These are phyloP conservation scores for Teratosphaeria destructans DNA, from an alignment of 2,329 filamentous ascomycete species.

Conservation along the genomic window DNA sequence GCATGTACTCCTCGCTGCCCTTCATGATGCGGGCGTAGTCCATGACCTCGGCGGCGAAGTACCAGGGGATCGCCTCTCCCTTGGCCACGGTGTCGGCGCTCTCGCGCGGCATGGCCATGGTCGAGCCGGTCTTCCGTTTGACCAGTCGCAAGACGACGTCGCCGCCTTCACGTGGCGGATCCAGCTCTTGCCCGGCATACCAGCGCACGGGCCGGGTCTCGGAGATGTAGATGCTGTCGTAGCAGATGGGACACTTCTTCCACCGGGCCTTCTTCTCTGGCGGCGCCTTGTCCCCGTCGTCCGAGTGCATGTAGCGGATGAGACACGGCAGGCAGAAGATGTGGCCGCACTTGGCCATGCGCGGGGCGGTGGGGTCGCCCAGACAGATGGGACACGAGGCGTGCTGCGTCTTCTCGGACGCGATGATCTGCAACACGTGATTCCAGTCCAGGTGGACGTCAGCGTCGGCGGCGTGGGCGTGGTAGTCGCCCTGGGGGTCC, in stretches of 20 bases:
- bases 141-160: constrained; percentile 86
- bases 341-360: constrained; percentile 95
- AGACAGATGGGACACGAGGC: constrained; percentile 91
- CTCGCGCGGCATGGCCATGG: constrained; percentile 77
- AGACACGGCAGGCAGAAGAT: constrained; percentile 93
- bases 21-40: constrained; percentile 96
- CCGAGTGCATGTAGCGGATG: constrained; percentile 89
- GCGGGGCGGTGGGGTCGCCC: constrained; percentile 80
- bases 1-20: constrained; percentile 81
- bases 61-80: constrained; percentile 80
- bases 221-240: constrained; percentile 83
- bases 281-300: constrained; percentile 55
- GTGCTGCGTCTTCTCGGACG: constrained; percentile 77
- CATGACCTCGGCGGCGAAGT: constrained; percentile 83
- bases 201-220: constrained; percentile 84
- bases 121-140: constrained; percentile 68
- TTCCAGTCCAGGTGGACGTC: constrained; percentile 87
- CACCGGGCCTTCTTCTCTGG: constrained; percentile 64
- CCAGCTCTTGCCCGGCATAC: constrained; percentile 78
- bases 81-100: constrained; percentile 59
- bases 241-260: constrained; percentile 95
- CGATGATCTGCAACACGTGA: constrained; percentile 81
- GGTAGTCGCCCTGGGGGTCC: constrained; percentile 68
- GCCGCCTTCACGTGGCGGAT: constrained; percentile 68
- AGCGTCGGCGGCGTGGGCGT: constrained; percentile 69